phyloP scores from a whole-genome alignment of 768 basidiomycete genomes.

The Crucibulum laeve region DNA sequence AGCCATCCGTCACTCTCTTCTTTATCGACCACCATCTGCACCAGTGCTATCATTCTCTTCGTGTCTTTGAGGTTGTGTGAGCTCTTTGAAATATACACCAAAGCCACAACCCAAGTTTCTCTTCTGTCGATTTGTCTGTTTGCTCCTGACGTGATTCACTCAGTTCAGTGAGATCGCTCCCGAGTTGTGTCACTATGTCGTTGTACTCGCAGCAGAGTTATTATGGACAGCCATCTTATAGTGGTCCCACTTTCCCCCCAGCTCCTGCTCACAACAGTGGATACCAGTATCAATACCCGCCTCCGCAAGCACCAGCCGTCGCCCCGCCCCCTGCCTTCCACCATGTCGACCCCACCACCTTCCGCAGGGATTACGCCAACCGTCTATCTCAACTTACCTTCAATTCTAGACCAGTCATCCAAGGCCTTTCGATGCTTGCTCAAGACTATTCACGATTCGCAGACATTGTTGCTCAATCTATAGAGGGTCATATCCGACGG shows the following conservation, averaged over 20 bases:
- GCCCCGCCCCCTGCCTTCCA: conserved; percentile 33
- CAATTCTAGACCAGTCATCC: conserved; percentile 95
- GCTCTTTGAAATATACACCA: conserved; percentile 37
- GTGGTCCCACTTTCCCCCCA: conserved; percentile 30
- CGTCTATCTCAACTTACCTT: conserved; percentile 81
- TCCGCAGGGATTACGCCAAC: conserved; percentile 72
- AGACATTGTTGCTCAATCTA: conserved; percentile 74
- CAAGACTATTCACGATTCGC: conserved; percentile 80
- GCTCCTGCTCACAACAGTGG: conserved; percentile 32
- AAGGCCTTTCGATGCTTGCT: conserved; percentile 87
- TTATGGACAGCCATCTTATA: conserved; percentile 56
- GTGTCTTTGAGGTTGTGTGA: conserved; percentile 38
- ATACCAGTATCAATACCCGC: conserved; percentile 35
- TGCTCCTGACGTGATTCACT: conserved; percentile 9
- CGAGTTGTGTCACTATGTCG: conserved; percentile 37
- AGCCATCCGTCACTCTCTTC: too few relatives aligned
- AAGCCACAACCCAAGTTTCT: conserved; percentile 18
- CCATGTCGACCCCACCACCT: conserved; percentile 60
- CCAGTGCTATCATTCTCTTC: too few relatives aligned
- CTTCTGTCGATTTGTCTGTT: conserved; percentile 12
- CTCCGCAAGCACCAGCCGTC: conserved; percentile 39
- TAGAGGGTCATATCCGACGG: conserved; percentile 81
- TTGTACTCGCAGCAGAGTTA: conserved; percentile 58
- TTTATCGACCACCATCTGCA: too few relatives aligned
- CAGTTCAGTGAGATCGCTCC: conserved; percentile 17